Conservation (phyloP, 148 eudicot genomes). For the Chenopodium quinoa region DNA sequence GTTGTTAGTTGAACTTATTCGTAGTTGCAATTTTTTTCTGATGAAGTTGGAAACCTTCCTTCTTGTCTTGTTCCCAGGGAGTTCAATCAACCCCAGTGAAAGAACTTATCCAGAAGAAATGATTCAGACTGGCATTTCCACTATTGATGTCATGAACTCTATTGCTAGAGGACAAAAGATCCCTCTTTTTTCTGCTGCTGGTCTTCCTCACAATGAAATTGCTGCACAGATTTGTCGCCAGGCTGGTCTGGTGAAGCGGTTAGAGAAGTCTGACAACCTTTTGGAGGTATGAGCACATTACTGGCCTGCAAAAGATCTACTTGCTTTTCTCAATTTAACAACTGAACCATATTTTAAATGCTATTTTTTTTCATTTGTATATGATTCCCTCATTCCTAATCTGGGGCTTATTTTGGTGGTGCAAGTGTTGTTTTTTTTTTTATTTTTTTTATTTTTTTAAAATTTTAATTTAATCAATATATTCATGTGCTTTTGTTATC, state of each 20-base stretch:
- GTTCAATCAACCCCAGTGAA: conserved; percentile 99
- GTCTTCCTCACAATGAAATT: conserved; percentile 99
- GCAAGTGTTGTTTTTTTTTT: too few species aligned
- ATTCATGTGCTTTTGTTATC: too few species aligned
- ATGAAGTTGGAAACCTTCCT: conserved; percentile 1
- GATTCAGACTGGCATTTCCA: conserved; percentile 98
- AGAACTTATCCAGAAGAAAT: conserved; percentile 99
- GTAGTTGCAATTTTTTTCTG: background rate
- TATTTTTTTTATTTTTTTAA: too few species aligned
- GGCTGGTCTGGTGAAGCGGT: conserved; percentile 94
- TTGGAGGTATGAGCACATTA: conserved; percentile 55
- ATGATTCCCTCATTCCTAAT: too few species aligned
- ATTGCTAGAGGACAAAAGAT: conserved; percentile 99
- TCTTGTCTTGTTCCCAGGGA: conserved; percentile 46
- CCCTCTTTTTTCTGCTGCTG: conserved; percentile 98
- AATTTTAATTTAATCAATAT: too few species aligned
- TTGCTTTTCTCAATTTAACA: background rate
- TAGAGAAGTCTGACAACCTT: conserved; percentile 79
- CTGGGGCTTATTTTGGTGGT: too few species aligned
- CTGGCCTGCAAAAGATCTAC: conserved; percentile 9
- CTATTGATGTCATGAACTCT: conserved; percentile 99
- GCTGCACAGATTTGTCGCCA: conserved; percentile 99
- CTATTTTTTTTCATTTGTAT: background rate
- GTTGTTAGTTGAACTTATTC: background rate
- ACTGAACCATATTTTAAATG: background rate